Percentiles rank a stretch among this genome's conserved stretches.
Evolutionary conservation across 2,329 filamentous ascomycete species (phyloP).

Genomic region (Trichoderma atroviride): DNA sequence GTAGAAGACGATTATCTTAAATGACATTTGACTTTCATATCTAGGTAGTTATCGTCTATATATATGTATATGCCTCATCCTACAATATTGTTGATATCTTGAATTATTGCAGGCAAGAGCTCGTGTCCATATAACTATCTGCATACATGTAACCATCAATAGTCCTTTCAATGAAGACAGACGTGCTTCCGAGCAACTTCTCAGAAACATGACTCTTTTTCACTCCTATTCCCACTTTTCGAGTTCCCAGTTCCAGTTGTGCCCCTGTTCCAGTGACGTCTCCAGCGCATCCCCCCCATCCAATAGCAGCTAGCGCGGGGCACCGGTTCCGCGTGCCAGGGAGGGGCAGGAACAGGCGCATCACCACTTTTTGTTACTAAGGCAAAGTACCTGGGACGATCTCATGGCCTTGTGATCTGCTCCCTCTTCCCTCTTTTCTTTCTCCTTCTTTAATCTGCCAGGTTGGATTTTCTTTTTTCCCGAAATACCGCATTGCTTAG

Average conservation of each 20-base stretch:
- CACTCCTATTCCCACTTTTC: neutral
- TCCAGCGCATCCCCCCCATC: slow-evolving; percentile 8
- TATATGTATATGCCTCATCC: no score
- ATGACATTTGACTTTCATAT: no score
- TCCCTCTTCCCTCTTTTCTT: neutral
- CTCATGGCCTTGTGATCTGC: slow-evolving; percentile 8
- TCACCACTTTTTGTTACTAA: neutral
- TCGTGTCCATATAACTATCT: no score
- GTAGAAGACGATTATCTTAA: no score
- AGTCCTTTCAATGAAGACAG: neutral
- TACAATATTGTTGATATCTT: no score
- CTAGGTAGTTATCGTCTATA: no score
- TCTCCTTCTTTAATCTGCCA: neutral
- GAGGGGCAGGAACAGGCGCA: slow-evolving; percentile 10
- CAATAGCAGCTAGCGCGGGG: slow-evolving; percentile 22
- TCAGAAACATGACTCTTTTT: neutral
- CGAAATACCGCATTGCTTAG: neutral
- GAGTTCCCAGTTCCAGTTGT: neutral
- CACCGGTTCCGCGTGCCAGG: neutral
- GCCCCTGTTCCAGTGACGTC: slow-evolving; percentile 23
- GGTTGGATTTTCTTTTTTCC: neutral
- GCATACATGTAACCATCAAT: neutral
- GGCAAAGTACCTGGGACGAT: neutral
- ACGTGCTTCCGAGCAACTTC: neutral
- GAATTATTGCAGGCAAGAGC: no score